These are phyloP conservation scores for Sordariomycetes sp. DNA, from an alignment of 2,329 filamentous ascomycete species.

Conservation along the genomic window DNA sequence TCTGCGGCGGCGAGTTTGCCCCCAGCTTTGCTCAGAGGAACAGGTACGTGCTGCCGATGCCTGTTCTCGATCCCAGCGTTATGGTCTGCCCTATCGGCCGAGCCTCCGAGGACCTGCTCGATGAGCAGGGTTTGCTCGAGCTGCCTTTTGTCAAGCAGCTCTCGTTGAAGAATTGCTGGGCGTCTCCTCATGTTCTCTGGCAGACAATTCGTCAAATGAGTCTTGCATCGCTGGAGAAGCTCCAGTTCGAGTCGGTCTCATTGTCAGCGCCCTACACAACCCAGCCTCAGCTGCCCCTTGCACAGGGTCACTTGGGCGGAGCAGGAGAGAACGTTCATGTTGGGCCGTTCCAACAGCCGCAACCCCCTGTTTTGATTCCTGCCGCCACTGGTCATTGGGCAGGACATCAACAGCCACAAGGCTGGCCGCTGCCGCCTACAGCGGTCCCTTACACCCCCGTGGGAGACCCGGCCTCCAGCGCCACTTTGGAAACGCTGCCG, in stretches of 20 bases:
- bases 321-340: too few relatives aligned
- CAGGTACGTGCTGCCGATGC: constrained; percentile 52
- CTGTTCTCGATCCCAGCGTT: constrained; percentile 32
- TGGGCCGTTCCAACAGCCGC: too few relatives aligned
- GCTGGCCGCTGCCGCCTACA: too few relatives aligned
- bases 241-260: constrained; percentile 57
- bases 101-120: constrained; percentile 19
- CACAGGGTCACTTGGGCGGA: constrained; percentile 3
- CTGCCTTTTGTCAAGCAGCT: constrained; percentile 50
- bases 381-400: too few relatives aligned
- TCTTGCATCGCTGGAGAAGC: constrained; percentile 33
- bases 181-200: constrained; percentile 47
- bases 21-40: constrained; percentile 53
- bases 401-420: too few relatives aligned
- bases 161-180: constrained; percentile 61
- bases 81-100: too few relatives aligned
- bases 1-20: constrained; percentile 58
- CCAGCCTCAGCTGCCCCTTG: constrained; percentile 4
- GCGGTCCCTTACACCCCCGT: background rate
- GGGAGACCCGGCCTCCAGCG: background rate
- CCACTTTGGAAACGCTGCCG: too few relatives aligned
- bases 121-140: constrained; percentile 28
- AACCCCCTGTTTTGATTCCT: too few relatives aligned
- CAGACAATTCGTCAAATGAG: constrained; percentile 40
- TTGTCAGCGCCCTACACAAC: constrained; percentile 37